phyloP scores from a whole-genome alignment of 441 rosid species.

The Aleurites moluccanus region DNA sequence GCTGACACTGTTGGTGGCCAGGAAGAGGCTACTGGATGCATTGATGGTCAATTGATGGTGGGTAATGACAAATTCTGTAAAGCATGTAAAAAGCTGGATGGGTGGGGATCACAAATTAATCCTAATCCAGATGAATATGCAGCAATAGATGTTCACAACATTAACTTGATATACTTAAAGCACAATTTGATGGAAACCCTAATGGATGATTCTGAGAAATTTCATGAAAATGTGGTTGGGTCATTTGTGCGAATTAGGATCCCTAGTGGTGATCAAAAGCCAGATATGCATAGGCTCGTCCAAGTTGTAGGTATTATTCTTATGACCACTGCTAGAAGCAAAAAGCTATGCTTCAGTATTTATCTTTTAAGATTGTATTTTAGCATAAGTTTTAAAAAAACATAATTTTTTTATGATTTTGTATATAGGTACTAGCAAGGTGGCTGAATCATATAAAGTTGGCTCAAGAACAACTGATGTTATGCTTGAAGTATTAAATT shows the following conservation, averaged over 20 bases:
- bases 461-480: constrained; percentile 60
- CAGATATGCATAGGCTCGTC: constrained; percentile 83
- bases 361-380: not conserved
- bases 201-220: constrained; percentile 61
- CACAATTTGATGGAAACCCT: constrained; percentile 71
- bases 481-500: constrained; percentile 73
- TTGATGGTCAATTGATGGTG: constrained; percentile 29
- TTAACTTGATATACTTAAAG: constrained; percentile 71
- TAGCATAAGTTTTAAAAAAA: constrained; percentile 2
- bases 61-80: constrained; percentile 52
- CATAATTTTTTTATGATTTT: constrained; percentile 16
- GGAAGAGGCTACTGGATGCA: constrained; percentile 37
- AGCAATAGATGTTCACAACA: constrained; percentile 85
- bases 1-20: constrained; percentile 39
- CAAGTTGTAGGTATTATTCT: constrained; percentile 79
- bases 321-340: constrained; percentile 22
- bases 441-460: constrained; percentile 58
- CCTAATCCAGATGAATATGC: constrained; percentile 70
- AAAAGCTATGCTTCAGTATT: constrained; percentile 16
- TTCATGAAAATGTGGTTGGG: constrained; percentile 84
- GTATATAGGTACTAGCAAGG: constrained; percentile 68
- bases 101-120: constrained; percentile 42
- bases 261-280: constrained; percentile 65
- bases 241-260: constrained; percentile 82
- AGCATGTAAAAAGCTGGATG: constrained; percentile 56